Percentiles rank a stretch among this genome's conserved stretches.
Evolutionary conservation across 441 rosid genomes (phyloP).

Genomic region (Populus hybrid): DNA sequence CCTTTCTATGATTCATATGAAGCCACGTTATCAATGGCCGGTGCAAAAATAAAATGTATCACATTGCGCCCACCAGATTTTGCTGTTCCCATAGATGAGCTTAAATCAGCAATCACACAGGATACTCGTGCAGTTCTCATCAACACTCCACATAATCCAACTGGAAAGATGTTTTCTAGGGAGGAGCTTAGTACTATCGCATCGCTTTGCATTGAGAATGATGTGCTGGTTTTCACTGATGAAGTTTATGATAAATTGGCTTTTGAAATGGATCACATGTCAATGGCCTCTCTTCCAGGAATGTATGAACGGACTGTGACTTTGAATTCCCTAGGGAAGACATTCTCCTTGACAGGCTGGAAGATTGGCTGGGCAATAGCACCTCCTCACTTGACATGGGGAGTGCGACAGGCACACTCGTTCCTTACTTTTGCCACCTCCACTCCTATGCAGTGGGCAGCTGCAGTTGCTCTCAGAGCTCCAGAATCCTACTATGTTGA

Average conservation of each 20-base stretch:
- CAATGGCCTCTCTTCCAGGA: slow-evolving; percentile 90
- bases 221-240: slow-evolving; percentile 74
- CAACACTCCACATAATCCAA: too few relatives aligned
- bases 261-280: slow-evolving; percentile 86
- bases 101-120: too few relatives aligned
- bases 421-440: slow-evolving; percentile 86
- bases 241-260: slow-evolving; percentile 92
- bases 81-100: too few relatives aligned
- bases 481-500: slow-evolving; percentile 75
- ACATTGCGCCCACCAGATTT: too few relatives aligned
- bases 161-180: too few relatives aligned
- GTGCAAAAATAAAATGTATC: too few relatives aligned
- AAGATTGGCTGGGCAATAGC: slow-evolving; percentile 93
- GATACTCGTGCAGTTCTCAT: too few relatives aligned
- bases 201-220: slow-evolving; percentile 71
- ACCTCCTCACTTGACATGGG: slow-evolving; percentile 82
- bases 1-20: too few relatives aligned
- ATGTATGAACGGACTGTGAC: slow-evolving; percentile 88
- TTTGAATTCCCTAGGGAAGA: slow-evolving; percentile 87
- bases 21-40: too few relatives aligned
- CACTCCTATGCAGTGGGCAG: slow-evolving; percentile 80
- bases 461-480: slow-evolving; percentile 59
- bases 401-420: slow-evolving; percentile 81
- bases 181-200: too few relatives aligned
- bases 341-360: slow-evolving; percentile 93